Conservation (phyloP, 148 eudicot genomes). For the Rhododendron simsii region DNA sequence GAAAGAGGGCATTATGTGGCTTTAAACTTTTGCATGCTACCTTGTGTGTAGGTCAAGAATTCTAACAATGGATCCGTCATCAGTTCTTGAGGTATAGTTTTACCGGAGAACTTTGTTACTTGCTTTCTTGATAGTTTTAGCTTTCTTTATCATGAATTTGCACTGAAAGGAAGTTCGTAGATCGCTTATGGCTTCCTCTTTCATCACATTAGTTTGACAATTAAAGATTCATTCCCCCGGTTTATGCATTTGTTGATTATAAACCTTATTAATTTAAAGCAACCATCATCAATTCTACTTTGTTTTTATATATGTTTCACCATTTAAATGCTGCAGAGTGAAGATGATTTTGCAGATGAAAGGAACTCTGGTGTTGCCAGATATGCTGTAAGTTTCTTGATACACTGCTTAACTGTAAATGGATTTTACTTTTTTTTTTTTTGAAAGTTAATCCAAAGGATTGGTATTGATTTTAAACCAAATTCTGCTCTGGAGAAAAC, state of each 20-base stretch:
- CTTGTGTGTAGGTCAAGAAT: slow-evolving; percentile 44
- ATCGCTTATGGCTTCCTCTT: background rate
- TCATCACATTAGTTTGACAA: background rate
- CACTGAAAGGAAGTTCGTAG: slow-evolving; percentile 30
- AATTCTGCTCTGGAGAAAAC: background rate
- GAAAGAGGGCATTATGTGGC: background rate
- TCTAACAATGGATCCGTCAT: slow-evolving; percentile 28
- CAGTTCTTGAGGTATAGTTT: slow-evolving; percentile 21
- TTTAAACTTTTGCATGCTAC: background rate
- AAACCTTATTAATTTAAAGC: background rate
- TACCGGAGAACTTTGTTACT: background rate
- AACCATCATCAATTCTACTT: background rate
- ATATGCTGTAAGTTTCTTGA: slow-evolving; percentile 61
- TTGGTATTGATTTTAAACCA: background rate
- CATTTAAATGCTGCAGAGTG: slow-evolving; percentile 38
- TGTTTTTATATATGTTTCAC: background rate
- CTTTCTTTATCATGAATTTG: slow-evolving; percentile 5
- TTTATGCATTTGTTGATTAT: background rate
- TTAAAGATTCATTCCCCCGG: background rate
- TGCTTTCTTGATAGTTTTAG: background rate
- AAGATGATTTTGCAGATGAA: slow-evolving; percentile 27
- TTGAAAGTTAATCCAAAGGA: background rate
- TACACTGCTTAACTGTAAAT: slow-evolving; percentile 29
- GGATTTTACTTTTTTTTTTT: background rate
- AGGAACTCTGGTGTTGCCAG: slow-evolving; percentile 56